These are phyloP conservation scores for Conticribra guillardii DNA, from an alignment of 108 stramenopile genomes.

Conservation along the genomic window DNA sequence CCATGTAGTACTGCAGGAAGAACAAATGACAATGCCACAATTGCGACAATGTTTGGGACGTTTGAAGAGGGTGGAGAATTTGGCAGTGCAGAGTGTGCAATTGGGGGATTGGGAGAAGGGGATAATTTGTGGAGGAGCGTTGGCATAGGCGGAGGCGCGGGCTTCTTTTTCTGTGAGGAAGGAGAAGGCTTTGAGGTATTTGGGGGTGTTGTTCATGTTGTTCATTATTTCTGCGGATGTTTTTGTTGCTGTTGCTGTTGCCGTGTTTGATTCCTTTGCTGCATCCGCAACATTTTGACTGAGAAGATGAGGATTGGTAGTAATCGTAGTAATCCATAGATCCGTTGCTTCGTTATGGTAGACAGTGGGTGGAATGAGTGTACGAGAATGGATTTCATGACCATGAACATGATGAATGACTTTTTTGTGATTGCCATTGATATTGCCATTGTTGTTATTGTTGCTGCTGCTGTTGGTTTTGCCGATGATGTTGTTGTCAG, in stretches of 20 bases:
- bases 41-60: conserved; percentile 78
- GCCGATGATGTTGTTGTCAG: not conserved
- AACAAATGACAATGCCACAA: conserved; percentile 83
- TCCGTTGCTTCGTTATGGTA: conserved; percentile 83
- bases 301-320: conserved; percentile 60
- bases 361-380: conserved; percentile 75
- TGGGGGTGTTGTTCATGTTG: conserved; percentile 52
- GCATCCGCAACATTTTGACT: too few species aligned
- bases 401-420: not conserved
- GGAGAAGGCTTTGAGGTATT: conserved; percentile 75
- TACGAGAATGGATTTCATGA: conserved; percentile 61
- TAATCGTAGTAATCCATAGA: conserved; percentile 87
- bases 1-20: conserved; percentile 56
- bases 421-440: not conserved
- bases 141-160: conserved; percentile 87
- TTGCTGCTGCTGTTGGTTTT: not conserved
- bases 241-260: conserved; percentile 52
- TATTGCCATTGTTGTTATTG: not conserved
- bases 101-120: conserved; percentile 55
- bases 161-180: conserved; percentile 80
- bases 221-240: conserved; percentile 50
- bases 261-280: conserved; percentile 25
- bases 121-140: conserved; percentile 82
- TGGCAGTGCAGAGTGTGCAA: conserved; percentile 73
- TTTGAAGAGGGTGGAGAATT: conserved; percentile 70